Base-by-base conservation (phyloP, 2,329 filamentous ascomycete species). In the Apiospora aurea region DNA sequence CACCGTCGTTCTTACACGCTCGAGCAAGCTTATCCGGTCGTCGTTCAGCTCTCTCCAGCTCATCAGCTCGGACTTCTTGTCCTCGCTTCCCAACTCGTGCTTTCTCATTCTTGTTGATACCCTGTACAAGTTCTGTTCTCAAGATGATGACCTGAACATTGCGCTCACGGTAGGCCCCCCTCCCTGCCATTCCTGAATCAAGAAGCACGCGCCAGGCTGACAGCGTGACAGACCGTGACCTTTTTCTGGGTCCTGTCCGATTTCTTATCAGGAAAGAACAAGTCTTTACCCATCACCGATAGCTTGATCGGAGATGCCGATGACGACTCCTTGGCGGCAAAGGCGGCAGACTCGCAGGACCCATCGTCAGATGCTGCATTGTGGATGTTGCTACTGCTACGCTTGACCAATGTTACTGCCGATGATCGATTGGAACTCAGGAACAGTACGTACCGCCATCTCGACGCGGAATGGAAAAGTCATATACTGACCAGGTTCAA, bases 241-340 rank as follows among this genome's bases (percentile, higher is more conserved):
- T 96, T 97, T 79, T 97, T 97, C 81, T 98, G 95, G 94, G 95
- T 96, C 70, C 89, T 98, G 10, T 97, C 96, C 0, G 95, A 98
- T 80, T 96, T 95, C 75, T 86, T 98, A 5, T 91, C 90, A 1
- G 83, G 86, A 3, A 89, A 88, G 75, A 89, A 87, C 70, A 86
- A 85, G 72, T 85, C 87, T 0, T 87, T 92, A 64, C 86, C 87
- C 1, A 88, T 92, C 44, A 90, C 87, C 0, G 83, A 87, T 61
- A 85, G 87, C 69, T 85, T 91, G 72, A 85, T 91, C 71, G 82
- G 85, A 64, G 84, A 86, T 73, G 78, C 87, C 73, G 83, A 89
- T 6, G 91, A 92, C 70, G 83, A 90, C 10, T 85, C 87, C 21
- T 80, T 93, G 1, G 82, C 87, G 1, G 82, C 85, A 53, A 86